Evolutionary conservation across 331 rosid species (phyloP).

Genomic region (Acacia concinna): DNA sequence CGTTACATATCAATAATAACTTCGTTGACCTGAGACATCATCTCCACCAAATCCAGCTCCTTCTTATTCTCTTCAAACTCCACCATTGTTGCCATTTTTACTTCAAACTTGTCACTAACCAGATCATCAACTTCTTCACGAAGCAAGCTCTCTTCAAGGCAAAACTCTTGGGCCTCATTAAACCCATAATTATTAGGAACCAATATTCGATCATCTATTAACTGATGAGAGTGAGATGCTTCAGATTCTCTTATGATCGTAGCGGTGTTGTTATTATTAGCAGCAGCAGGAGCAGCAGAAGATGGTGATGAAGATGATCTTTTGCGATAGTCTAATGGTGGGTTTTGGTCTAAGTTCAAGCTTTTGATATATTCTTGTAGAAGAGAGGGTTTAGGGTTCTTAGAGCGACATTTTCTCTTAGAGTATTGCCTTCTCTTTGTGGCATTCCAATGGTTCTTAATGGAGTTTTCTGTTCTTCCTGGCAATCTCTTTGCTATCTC

Average conservation of each 20-base stretch:
- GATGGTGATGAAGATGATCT: constrained; percentile 32
- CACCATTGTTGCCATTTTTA: constrained; percentile 25
- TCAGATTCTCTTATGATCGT: constrained; percentile 12
- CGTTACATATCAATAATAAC: not conserved
- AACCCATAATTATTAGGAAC: constrained; percentile 41
- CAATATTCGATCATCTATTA: constrained; percentile 34
- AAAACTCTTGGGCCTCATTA: constrained; percentile 50
- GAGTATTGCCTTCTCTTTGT: constrained; percentile 90
- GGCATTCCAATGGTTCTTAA: constrained; percentile 97
- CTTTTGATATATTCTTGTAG: constrained; percentile 78
- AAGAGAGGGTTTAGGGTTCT: constrained; percentile 65
- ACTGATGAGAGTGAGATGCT: not conserved
- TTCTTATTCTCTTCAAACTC: constrained; percentile 53
- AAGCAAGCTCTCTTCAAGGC: constrained; percentile 59
- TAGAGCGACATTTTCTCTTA: constrained; percentile 74
- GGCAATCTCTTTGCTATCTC: constrained; percentile 85
- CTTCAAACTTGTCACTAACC: constrained; percentile 25
- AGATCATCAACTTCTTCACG: constrained; percentile 47
- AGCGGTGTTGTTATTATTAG: not conserved
- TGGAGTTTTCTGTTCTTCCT: constrained; percentile 95
- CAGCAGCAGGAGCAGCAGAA: too few species aligned
- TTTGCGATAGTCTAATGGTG: constrained; percentile 41
- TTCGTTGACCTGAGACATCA: constrained; percentile 55
- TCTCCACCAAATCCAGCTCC: constrained; percentile 83
- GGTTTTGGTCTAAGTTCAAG: constrained; percentile 63